phyloP scores from a whole-genome alignment of 441 rosid species.

The Geranium incanum region DNA sequence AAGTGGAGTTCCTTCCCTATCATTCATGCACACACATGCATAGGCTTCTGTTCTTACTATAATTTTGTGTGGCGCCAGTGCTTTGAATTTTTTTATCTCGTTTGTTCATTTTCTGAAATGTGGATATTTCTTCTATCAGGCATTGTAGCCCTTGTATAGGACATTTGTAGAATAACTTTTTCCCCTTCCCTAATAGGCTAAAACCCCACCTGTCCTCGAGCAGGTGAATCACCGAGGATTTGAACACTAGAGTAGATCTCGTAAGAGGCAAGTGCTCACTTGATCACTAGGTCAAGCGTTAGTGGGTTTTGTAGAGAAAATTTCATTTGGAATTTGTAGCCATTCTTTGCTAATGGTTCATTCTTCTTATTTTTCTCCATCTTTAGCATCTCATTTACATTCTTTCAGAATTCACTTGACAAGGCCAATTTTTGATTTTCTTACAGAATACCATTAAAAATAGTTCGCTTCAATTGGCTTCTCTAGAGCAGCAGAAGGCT shows the following conservation, averaged over 20 bases:
- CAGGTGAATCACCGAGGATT: too few species aligned
- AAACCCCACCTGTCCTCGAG: too few species aligned
- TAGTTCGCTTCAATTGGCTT: slow-evolving; percentile 54
- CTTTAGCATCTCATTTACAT: too few species aligned
- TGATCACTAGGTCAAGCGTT: too few species aligned
- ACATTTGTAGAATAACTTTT: not conserved
- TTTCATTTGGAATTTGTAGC: not conserved
- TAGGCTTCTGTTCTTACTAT: not conserved
- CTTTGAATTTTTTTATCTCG: not conserved
- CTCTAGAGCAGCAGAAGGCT: slow-evolving; percentile 67
- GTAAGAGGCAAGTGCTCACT: too few species aligned
- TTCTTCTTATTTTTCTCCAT: too few species aligned
- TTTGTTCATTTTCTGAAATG: not conserved
- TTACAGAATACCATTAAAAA: slow-evolving; percentile 49
- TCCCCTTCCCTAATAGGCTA: too few species aligned
- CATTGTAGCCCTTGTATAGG: not conserved
- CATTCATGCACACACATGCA: not conserved
- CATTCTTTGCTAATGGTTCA: not conserved
- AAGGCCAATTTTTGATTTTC: slow-evolving; percentile 13
- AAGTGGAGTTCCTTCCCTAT: not conserved
- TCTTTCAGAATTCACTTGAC: too few species aligned
- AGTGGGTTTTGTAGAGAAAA: too few species aligned
- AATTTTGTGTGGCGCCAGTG: not conserved
- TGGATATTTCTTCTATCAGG: not conserved
- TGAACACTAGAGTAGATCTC: too few species aligned